phyloP scores from a whole-genome alignment of 2,329 filamentous ascomycete species.

The Sclerotinia minor region DNA sequence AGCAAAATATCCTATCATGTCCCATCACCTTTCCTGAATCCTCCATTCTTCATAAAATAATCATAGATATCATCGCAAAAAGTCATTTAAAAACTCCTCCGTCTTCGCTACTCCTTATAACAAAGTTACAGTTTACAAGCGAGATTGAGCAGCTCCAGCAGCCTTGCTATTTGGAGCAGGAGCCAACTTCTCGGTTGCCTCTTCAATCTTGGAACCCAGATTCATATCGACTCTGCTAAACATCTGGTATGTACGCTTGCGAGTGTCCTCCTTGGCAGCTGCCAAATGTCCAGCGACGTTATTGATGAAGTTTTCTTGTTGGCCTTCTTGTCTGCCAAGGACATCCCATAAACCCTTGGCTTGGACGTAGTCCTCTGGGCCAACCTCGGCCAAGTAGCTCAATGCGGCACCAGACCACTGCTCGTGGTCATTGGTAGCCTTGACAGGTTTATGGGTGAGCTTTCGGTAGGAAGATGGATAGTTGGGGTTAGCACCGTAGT shows the following conservation, averaged over 20 bases:
- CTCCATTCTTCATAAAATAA: conserved; percentile 9
- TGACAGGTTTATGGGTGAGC: conserved; percentile 48
- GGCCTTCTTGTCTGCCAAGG: conserved; percentile 49
- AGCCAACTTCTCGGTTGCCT: conserved; percentile 50
- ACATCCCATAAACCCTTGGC: conserved; percentile 43
- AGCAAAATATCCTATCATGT: not conserved
- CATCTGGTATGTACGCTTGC: conserved; percentile 61
- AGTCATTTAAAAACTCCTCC: not conserved
- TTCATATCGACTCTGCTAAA: conserved; percentile 56
- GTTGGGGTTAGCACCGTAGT: conserved; percentile 61
- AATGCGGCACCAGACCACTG: conserved; percentile 50
- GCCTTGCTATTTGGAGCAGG: conserved; percentile 23
- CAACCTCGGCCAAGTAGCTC: conserved; percentile 47
- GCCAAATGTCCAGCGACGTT: conserved; percentile 60
- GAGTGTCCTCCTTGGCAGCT: conserved; percentile 54
- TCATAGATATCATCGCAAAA: conserved; percentile 17
- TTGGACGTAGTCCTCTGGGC: conserved; percentile 41
- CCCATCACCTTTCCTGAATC: not conserved
- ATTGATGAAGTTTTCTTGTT: conserved; percentile 61
- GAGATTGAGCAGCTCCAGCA: conserved; percentile 24
- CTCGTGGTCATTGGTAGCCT: conserved; percentile 48
- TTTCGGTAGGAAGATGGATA: conserved; percentile 54
- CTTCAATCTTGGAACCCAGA: conserved; percentile 54
- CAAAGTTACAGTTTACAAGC: conserved; percentile 16
- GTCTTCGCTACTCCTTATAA: not conserved